These are phyloP conservation scores for Hanseniaspora pseudoguilliermondii DNA, from an alignment of 805 yeast genomes.

Conservation along the genomic window DNA sequence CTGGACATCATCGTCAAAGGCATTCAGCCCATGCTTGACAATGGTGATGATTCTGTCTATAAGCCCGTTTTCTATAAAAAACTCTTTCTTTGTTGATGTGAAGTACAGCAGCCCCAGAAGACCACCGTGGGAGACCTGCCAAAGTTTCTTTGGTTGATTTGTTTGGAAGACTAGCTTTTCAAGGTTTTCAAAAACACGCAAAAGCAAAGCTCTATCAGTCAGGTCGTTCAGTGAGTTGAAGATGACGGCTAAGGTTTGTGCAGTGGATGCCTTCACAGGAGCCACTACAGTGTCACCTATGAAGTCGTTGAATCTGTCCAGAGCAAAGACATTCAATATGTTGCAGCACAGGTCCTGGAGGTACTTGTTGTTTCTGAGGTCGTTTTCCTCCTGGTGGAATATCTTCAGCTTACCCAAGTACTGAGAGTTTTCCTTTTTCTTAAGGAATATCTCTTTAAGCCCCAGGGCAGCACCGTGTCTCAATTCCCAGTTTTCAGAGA, in stretches of 20 bases:
- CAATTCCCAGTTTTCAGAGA: slow-evolving; percentile 81
- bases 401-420: slow-evolving; percentile 76
- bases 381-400: slow-evolving; percentile 48
- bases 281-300: slow-evolving; percentile 96
- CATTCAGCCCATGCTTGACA: slow-evolving; percentile 74
- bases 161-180: slow-evolving; percentile 60
- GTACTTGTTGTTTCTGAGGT: slow-evolving; percentile 48
- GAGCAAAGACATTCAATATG: slow-evolving; percentile 69
- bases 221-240: slow-evolving; percentile 59
- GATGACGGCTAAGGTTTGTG: slow-evolving; percentile 85
- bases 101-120: slow-evolving; percentile 84
- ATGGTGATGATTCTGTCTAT: slow-evolving; percentile 65
- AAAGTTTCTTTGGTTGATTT: slow-evolving; percentile 36
- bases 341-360: slow-evolving; percentile 83
- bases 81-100: slow-evolving; percentile 75
- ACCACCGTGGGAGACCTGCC: slow-evolving; percentile 99
- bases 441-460: slow-evolving; percentile 48
- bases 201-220: slow-evolving; percentile 17
- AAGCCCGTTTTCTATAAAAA: slow-evolving; percentile 44
- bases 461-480: slow-evolving; percentile 95
- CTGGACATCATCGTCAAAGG: slow-evolving; percentile 86
- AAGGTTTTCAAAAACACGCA: slow-evolving; percentile 49
- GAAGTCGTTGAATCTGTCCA: slow-evolving; percentile 93
- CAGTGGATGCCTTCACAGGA: slow-evolving; percentile 93
- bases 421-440: slow-evolving; percentile 65